Conservation (phyloP, 345 rosid genomes). For the Noccaea caerulescens region DNA sequence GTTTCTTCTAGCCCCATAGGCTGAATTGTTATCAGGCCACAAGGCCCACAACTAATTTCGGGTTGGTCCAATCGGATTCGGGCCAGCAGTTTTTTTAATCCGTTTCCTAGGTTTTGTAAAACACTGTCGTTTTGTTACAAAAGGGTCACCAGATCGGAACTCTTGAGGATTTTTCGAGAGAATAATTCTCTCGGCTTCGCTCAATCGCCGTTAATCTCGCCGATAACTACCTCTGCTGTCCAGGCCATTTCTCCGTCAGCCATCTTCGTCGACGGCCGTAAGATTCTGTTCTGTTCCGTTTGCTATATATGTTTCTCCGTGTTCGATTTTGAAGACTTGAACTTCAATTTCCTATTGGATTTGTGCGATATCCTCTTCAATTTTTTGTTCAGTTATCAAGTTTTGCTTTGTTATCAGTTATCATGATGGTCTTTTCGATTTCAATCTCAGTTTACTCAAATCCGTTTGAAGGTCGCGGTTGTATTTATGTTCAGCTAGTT, state of each 20-base stretch:
- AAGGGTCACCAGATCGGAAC: conserved; percentile 17
- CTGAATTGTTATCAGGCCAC: not conserved
- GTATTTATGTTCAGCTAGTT: not conserved
- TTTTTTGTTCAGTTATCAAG: not conserved
- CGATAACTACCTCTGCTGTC: conserved; percentile 22
- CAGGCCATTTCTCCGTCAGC: not conserved
- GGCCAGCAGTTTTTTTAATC: not conserved
- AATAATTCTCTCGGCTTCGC: conserved; percentile 13
- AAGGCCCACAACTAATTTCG: not conserved
- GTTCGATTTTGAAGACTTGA: not conserved
- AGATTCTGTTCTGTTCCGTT: conserved; percentile 12
- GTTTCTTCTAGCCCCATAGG: not conserved
- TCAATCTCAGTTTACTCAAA: not conserved
- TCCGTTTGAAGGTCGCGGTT: not conserved
- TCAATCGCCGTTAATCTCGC: conserved; percentile 24
- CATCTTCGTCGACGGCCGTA: conserved; percentile 5
- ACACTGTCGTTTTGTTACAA: conserved; percentile 12
- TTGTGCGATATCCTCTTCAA: not conserved
- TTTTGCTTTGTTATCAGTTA: not conserved
- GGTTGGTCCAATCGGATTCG: not conserved
- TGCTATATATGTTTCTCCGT: not conserved
- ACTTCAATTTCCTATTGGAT: not conserved
- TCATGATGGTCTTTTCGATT: not conserved
- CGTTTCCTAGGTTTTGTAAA: conserved; percentile 25
- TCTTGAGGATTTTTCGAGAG: not conserved